Evolutionary conservation across 2,329 filamentous ascomycete genomes (phyloP).

Genomic region (Leptographium lundbergii): DNA sequence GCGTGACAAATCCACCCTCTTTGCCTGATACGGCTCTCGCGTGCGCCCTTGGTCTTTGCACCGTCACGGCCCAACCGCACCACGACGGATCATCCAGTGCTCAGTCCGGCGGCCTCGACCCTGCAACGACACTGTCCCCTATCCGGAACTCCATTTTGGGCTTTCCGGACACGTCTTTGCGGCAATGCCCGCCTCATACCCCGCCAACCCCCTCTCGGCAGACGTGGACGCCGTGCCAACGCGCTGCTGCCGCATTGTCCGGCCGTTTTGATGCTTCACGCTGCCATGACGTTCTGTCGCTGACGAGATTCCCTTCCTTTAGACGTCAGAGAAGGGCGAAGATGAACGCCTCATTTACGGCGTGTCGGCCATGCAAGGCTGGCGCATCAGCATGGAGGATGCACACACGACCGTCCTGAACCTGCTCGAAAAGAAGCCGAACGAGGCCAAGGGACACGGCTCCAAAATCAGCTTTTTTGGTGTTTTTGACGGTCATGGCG

Average conservation of each 20-base stretch:
- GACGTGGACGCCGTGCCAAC: too few relatives aligned
- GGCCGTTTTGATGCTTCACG: background rate
- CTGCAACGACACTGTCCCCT: background rate
- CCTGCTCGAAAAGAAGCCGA: slow-evolving; percentile 47
- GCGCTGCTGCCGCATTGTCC: background rate
- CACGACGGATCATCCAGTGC: background rate
- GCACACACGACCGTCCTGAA: slow-evolving; percentile 84
- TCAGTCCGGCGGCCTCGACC: background rate
- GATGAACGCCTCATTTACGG: slow-evolving; percentile 91
- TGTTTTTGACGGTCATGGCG: slow-evolving; percentile 95
- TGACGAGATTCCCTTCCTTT: slow-evolving; percentile 8
- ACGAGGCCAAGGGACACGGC: slow-evolving; percentile 51
- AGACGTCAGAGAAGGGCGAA: slow-evolving; percentile 82
- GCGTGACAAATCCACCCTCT: background rate
- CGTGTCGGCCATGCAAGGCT: slow-evolving; percentile 98
- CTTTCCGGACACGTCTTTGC: background rate
- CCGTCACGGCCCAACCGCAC: background rate
- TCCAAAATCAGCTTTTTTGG: slow-evolving; percentile 88
- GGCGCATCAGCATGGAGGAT: slow-evolving; percentile 99
- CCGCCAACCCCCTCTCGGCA: background rate
- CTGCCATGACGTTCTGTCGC: background rate
- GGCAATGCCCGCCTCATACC: background rate
- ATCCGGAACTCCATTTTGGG: background rate
- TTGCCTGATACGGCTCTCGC: background rate
- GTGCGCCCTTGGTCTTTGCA: background rate